Evolutionary conservation across 2,329 filamentous ascomycete species (phyloP), one percentile per base, ranked within the genome.

Genomic region (Tolypocladium ophioglossoides): DNA sequence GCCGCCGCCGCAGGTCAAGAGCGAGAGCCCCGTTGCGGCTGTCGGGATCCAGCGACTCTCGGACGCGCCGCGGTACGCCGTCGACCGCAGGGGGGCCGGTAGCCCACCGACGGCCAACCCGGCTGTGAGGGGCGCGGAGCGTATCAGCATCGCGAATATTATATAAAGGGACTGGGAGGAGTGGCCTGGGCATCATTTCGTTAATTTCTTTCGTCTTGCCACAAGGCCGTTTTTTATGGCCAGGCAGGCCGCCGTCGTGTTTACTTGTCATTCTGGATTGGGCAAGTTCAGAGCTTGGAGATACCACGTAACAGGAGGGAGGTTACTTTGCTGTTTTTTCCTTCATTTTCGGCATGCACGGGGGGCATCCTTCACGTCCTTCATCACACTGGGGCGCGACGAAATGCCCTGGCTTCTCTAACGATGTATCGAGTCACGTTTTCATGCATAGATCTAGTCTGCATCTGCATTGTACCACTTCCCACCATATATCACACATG

Each of bases 101-200:
- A 67, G 66, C 44, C 60, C 61, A 14, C 58, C 61, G 18, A 58
- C 61, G 38, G 61, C 58, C 22, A 69, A 63, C 50, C 65, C 70
- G 12, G 58, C 61, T 8, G 52, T 54, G 10, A 63, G 63, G 40
- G 59, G 62, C 34, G 64, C 66, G 35, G 66, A 70, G 52, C 64
- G 69, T 1, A 68, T 70, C 46, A 66, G 68, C 40, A 61, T 61
- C 41, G 59, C 59, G 7, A 61, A 75, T 50, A 75, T 75, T n/a
- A 75, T 75, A 34, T 75, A 59, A 63, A 27, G 38, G 11, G 20
- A 30, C 10, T 9, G 20, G 12, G 34, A 10, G 20, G 9, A 12
- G 37, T 20, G 47, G 41, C 24, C 2, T 16, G 44, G 10, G 24
- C n/a, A 30, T 47, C 47, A 22, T 39, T 27, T 35, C 18, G 32